Evolutionary conservation across 2,329 filamentous ascomycete species (phyloP), one percentile per base, ranked within the genome.

Genomic region (Monilinia aucupariae): DNA sequence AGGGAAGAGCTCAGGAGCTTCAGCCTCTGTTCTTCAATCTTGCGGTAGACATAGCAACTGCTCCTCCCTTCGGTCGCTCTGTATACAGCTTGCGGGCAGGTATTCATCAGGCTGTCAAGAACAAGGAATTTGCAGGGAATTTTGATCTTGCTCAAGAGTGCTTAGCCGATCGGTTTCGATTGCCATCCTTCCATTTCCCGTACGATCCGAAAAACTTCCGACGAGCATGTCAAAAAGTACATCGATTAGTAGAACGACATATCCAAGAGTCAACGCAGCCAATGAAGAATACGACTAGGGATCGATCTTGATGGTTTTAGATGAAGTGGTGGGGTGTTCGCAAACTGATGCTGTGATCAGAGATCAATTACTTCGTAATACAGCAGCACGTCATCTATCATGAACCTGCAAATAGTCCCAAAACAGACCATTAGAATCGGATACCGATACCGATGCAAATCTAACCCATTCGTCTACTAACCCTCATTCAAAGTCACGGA

Each of bases 31-130:
- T 79, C 4, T 85, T 85, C 71, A 76, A 76, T 56, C 72, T 85
- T 27, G 85, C 82, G 0, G 75, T 86, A 25, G 82, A 55, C 65
- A 80, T 78, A 0, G 79, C 82, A 0, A 85, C 82, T 0, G 80
- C 81, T 49, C 81, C 85, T 64, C 73, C 86, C 3, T 84, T 85
- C 61, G 83, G 83, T 20, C 75, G 80, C 64, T 78, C 76, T 37
- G 67, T 71, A 10, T 66, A 73, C 56, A 71, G 67, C 32, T 55
- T 41, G 52, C 41, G 41, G 45, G 55, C 41, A 47, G 20, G 25
- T 60, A n/a, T 75, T 75, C n/a, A 47, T 62, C 59, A 61, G 54
- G 72, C 64, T 47, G 52, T 60, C 70, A 59, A 45, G 61, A 63
- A 62, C 54, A 47, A 63, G 37, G 59, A 32, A 61, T 62, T 78